Evolutionary conservation across 345 rosid species (phyloP).

Genomic region (Kandelia obovata): DNA sequence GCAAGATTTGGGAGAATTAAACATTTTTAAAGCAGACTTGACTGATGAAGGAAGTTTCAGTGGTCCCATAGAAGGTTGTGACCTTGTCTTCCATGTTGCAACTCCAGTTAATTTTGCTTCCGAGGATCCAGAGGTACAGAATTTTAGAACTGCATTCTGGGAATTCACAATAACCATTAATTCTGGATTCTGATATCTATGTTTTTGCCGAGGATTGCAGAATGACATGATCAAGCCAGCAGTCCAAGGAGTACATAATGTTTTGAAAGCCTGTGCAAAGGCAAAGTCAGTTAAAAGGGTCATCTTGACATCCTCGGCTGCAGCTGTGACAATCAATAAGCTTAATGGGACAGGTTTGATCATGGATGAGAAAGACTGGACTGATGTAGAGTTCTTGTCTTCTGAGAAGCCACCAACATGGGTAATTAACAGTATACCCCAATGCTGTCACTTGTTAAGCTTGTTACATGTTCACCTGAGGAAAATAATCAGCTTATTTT

Average conservation of each 20-base stretch:
- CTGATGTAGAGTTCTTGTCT: slow-evolving; percentile 60
- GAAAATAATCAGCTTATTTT: too few relatives aligned
- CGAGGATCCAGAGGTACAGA: slow-evolving; percentile 72
- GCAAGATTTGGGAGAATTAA: slow-evolving; percentile 58
- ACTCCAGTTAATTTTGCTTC: slow-evolving; percentile 84
- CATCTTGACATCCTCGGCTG: slow-evolving; percentile 88
- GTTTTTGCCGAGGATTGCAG: slow-evolving; percentile 25
- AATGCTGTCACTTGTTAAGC: too few relatives aligned
- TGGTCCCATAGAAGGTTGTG: slow-evolving; percentile 56
- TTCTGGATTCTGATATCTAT: too few relatives aligned
- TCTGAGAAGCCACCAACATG: slow-evolving; percentile 75
- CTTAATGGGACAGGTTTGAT: slow-evolving; percentile 57
- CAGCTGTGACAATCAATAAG: slow-evolving; percentile 63
- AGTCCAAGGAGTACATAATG: slow-evolving; percentile 70
- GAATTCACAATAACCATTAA: background rate
- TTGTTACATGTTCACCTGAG: too few relatives aligned
- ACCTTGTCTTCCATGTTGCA: slow-evolving; percentile 84
- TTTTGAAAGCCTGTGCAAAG: slow-evolving; percentile 60
- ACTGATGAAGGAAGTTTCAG: slow-evolving; percentile 60
- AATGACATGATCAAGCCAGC: slow-evolving; percentile 94
- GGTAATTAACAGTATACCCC: slow-evolving; percentile 36
- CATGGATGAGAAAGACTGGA: slow-evolving; percentile 69
- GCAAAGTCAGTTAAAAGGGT: slow-evolving; percentile 69
- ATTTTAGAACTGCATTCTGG: background rate
- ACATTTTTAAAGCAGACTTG: slow-evolving; percentile 64